A percentile compares a stretch with the other conserved stretches of the same genome.
Conservation (phyloP, 2,329 filamentous ascomycete genomes). For the Ophiocordyceps camponoti-leonardi region DNA sequence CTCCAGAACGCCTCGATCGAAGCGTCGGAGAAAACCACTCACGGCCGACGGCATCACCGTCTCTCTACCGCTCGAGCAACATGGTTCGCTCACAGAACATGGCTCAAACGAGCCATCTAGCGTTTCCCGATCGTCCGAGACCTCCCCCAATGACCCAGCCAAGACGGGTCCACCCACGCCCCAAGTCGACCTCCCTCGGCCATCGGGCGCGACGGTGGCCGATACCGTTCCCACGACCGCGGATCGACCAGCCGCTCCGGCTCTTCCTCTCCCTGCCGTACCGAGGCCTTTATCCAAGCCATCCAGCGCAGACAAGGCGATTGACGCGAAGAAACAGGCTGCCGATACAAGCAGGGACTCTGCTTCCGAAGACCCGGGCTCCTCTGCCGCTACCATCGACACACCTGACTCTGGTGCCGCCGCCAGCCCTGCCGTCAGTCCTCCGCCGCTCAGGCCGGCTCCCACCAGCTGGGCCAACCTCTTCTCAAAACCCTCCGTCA, state of each 20-base stretch:
- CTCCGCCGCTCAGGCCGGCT: slow-evolving; percentile 10
- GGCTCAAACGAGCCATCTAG: background rate
- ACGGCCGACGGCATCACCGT: slow-evolving; percentile 19
- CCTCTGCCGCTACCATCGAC: background rate
- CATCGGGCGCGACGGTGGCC: slow-evolving; percentile 4
- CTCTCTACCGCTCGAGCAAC: slow-evolving; percentile 23
- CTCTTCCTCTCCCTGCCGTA: slow-evolving; percentile 27
- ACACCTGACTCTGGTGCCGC: slow-evolving; percentile 2
- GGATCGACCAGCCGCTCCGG: slow-evolving; percentile 16
- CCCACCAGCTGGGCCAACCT: slow-evolving; percentile 24
- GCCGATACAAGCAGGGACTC: slow-evolving; percentile 3
- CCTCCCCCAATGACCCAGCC: background rate
- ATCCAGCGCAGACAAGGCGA: slow-evolving; percentile 5
- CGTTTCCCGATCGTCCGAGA: background rate
- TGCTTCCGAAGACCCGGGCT: slow-evolving; percentile 4
- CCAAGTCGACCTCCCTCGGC: slow-evolving; percentile 5
- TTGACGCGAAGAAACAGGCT: background rate
- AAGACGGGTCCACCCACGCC: slow-evolving; percentile 1
- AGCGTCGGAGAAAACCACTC: slow-evolving; percentile 24
- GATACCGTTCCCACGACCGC: slow-evolving; percentile 8
- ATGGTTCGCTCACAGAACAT: slow-evolving; percentile 14
- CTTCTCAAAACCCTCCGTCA: slow-evolving; percentile 15
- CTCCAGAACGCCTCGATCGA: slow-evolving; percentile 15
- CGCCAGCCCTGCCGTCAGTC: slow-evolving; percentile 5
- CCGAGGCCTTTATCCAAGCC: slow-evolving; percentile 20